Conservation (phyloP, 192 early-diverging fungal genomes). For the Entomortierella chlamydospora region DNA sequence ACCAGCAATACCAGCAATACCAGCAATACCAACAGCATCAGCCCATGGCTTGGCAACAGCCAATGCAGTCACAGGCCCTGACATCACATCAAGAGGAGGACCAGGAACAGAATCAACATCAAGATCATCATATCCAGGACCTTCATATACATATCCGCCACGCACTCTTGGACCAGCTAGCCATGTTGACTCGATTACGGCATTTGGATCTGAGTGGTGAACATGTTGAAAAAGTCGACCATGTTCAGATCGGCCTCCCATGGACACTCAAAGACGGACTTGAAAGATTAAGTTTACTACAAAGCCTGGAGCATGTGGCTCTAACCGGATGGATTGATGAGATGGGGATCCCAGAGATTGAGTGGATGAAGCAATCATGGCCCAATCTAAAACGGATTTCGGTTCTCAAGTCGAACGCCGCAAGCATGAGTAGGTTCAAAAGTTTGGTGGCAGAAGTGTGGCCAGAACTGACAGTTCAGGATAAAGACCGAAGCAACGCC, state of each 20-base stretch:
- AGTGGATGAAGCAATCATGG: constrained; percentile 39
- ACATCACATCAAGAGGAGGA: background rate
- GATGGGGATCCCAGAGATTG: constrained; percentile 19
- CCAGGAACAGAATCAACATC: background rate
- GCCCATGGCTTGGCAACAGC: background rate
- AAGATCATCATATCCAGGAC: background rate
- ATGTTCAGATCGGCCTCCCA: constrained; percentile 30
- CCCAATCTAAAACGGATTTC: constrained; percentile 2
- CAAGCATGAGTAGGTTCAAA: constrained; percentile 11
- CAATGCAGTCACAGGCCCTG: background rate
- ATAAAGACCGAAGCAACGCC: constrained; percentile 22
- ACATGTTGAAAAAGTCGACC: constrained; percentile 24
- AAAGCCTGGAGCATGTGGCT: constrained; percentile 23
- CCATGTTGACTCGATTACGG: constrained; percentile 9
- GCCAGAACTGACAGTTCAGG: constrained; percentile 21
- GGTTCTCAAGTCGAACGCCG: constrained; percentile 9
- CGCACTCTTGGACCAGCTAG: constrained; percentile 17
- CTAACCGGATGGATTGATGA: constrained; percentile 35
- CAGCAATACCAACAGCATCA: too few relatives aligned
- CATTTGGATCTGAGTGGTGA: constrained; percentile 36
- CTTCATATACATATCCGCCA: background rate
- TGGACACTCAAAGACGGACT: constrained; percentile 15
- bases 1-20: too few relatives aligned
- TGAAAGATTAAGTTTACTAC: background rate
- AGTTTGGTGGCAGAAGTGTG: constrained; percentile 8